These are phyloP conservation scores for Hymenoscyphus infarciens DNA, from an alignment of 2,329 filamentous ascomycete genomes.

Conservation along the genomic window DNA sequence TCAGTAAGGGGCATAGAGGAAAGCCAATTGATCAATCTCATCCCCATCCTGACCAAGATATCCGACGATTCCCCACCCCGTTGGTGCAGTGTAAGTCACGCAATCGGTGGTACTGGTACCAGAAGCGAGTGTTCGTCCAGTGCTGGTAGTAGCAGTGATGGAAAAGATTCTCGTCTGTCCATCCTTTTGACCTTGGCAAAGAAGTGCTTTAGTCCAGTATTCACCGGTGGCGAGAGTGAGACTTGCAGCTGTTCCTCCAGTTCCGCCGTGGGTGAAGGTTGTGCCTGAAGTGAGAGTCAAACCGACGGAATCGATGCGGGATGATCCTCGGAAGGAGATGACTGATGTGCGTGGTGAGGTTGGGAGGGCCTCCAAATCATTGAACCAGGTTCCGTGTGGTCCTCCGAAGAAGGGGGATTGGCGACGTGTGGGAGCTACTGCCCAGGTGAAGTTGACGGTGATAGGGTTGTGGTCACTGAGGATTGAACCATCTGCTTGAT, in stretches of 20 bases:
- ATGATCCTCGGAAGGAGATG: conserved; percentile 45
- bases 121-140: conserved; percentile 43
- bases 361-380: conserved; percentile 42
- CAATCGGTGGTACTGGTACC: conserved; percentile 48
- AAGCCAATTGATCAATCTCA: conserved; percentile 53
- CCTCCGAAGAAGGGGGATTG: conserved; percentile 48
- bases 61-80: conserved; percentile 51
- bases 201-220: conserved; percentile 44
- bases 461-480: conserved; percentile 65
- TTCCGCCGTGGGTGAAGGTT: conserved; percentile 49
- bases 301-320: conserved; percentile 49
- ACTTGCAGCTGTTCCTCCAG: conserved; percentile 43
- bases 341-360: conserved; percentile 36
- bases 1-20: conserved; percentile 45
- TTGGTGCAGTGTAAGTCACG: conserved; percentile 43
- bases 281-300: conserved; percentile 48
- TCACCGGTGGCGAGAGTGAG: conserved; percentile 47
- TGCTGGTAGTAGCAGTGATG: conserved; percentile 49
- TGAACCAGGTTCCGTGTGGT: conserved; percentile 52
- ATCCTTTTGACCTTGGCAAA: conserved; percentile 49
- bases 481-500: conserved; percentile 52
- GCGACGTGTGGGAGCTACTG: conserved; percentile 37
- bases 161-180: conserved; percentile 52
- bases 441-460: conserved; percentile 50
- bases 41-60: conserved; percentile 50